A percentile compares a stretch with the other conserved stretches of the same genome.
phyloP scores from a whole-genome alignment of 768 basidiomycete species.

The Candolleomyces efflorescens region DNA sequence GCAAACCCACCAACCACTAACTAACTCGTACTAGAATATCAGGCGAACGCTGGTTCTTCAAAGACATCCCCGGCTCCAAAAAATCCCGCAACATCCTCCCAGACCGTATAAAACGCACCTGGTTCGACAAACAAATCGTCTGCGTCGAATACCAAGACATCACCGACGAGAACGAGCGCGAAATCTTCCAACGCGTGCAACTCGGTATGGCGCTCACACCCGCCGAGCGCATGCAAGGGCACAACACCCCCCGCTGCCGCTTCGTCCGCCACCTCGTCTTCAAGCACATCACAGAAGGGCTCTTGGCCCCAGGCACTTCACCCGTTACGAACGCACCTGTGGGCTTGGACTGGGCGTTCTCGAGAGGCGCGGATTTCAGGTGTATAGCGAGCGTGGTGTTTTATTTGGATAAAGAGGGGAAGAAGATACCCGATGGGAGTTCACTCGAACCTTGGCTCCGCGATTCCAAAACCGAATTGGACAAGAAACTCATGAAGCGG shows the following conservation, averaged over 20 bases:
- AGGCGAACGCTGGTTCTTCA: not conserved
- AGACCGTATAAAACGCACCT: slow-evolving; percentile 50
- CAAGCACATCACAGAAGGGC: slow-evolving; percentile 15
- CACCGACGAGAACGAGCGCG: slow-evolving; percentile 52
- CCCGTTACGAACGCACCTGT: not conserved
- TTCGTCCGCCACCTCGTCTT: slow-evolving; percentile 54
- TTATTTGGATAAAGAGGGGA: not conserved
- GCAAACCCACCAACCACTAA: no score
- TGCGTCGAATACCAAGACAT: slow-evolving; percentile 76
- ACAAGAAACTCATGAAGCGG: no score
- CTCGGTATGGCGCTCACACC: slow-evolving; percentile 75
- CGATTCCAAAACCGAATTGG: not conserved
- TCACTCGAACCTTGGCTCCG: not conserved
- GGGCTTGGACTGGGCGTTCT: not conserved
- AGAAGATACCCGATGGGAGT: not conserved
- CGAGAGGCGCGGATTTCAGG: not conserved
- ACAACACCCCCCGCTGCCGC: slow-evolving; percentile 42
- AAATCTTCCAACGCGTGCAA: slow-evolving; percentile 76
- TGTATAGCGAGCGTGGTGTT: not conserved
- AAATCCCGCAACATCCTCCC: slow-evolving; percentile 37
- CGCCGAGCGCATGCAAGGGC: slow-evolving; percentile 69
- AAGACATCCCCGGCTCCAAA: slow-evolving; percentile 15
- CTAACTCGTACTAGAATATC: not conserved
- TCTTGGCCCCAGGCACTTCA: not conserved
- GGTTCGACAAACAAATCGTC: slow-evolving; percentile 72